These are phyloP conservation scores for Brassica carinata DNA, from an alignment of 345 rosid genomes.

Conservation along the genomic window DNA sequence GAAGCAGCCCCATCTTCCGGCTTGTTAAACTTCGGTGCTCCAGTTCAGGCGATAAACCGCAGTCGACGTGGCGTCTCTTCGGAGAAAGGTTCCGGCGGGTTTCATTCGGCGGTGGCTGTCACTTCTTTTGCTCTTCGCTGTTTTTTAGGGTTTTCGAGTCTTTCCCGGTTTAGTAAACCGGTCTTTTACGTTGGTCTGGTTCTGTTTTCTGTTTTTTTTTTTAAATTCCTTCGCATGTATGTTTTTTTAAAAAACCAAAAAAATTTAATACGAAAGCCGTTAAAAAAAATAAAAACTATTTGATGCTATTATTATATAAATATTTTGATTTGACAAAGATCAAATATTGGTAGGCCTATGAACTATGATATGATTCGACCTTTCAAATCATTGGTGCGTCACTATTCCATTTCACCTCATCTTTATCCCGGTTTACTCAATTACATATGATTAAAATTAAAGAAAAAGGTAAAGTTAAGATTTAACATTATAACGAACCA, in stretches of 20 bases:
- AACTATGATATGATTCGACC: constrained; percentile 29
- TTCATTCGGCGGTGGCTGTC: not conserved
- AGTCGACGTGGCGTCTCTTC: not conserved
- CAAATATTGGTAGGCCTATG: constrained; percentile 27
- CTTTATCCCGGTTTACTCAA: constrained; percentile 34
- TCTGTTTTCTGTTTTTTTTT: too few species aligned
- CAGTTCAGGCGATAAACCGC: not conserved
- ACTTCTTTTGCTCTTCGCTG: not conserved
- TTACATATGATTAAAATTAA: constrained; percentile 34
- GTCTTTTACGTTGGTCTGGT: not conserved
- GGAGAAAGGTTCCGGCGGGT: not conserved
- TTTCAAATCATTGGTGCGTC: constrained; percentile 38
- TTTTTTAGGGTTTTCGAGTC: too few species aligned
- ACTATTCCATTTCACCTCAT: constrained; percentile 29
- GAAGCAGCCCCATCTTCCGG: not conserved
- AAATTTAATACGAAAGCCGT: too few species aligned
- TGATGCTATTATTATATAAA: not conserved
- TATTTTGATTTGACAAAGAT: constrained; percentile 33
- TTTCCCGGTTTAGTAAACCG: not conserved
- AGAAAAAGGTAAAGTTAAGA: constrained; percentile 31
- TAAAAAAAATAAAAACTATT: not conserved
- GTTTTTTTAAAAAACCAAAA: too few species aligned
- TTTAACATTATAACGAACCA: constrained; percentile 11
- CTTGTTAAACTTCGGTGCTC: not conserved
- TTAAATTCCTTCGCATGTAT: too few species aligned